Conservation (phyloP, 176 grass and related monocot species). For the Dactylis glomerata region DNA sequence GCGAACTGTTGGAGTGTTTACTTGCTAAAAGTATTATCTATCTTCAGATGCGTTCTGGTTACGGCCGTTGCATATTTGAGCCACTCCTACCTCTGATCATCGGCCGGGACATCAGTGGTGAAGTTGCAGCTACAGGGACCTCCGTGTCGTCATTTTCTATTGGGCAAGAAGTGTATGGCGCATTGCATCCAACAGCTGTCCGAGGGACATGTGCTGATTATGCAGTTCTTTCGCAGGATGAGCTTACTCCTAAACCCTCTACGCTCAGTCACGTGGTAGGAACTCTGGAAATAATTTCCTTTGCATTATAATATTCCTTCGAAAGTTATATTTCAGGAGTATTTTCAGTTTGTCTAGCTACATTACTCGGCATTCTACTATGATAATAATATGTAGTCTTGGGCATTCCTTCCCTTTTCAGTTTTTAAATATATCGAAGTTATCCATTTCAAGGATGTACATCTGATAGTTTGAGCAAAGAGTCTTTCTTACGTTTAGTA, state of each 20-base stretch:
- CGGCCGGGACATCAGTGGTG: slow-evolving; percentile 91
- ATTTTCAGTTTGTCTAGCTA: not conserved
- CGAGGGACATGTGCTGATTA: slow-evolving; percentile 94
- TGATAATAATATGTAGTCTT: not conserved
- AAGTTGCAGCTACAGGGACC: slow-evolving; percentile 85
- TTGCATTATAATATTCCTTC: not conserved
- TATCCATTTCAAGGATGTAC: not conserved
- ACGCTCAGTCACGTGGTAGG: slow-evolving; percentile 71
- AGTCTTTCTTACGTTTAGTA: slow-evolving; percentile 1
- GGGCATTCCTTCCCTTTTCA: not conserved
- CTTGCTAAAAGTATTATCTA: slow-evolving; percentile 2
- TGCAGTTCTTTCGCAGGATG: slow-evolving; percentile 83
- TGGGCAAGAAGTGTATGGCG: slow-evolving; percentile 85
- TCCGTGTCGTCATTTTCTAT: slow-evolving; percentile 55
- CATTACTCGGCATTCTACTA: not conserved
- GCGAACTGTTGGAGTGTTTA: not conserved
- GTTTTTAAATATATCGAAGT: not conserved
- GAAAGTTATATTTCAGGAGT: not conserved
- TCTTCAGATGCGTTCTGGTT: slow-evolving; percentile 82
- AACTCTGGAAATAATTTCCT: not conserved
- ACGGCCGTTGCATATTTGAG: slow-evolving; percentile 82
- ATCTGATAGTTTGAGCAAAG: not conserved
- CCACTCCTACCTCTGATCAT: slow-evolving; percentile 76
- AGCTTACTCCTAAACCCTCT: slow-evolving; percentile 86
- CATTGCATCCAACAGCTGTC: slow-evolving; percentile 83